Evolutionary conservation across 192 early-diverging fungal species (phyloP).

Genomic region (Funneliformis geosporum): DNA sequence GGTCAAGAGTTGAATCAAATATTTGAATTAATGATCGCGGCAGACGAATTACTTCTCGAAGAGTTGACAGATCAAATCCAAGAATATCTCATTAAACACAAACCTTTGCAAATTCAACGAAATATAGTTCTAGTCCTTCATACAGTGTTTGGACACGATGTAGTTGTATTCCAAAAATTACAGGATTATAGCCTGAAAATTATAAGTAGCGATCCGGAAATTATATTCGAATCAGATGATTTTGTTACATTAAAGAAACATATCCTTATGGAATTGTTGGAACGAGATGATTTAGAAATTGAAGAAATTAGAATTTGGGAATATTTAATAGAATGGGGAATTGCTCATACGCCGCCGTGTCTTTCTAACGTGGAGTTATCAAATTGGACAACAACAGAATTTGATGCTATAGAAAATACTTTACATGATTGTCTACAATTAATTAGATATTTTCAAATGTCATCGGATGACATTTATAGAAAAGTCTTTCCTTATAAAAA

Average conservation of each 20-base stretch:
- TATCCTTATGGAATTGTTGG: background rate
- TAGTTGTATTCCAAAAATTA: background rate
- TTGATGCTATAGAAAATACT: background rate
- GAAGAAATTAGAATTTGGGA: slow-evolving; percentile 20
- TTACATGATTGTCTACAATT: background rate
- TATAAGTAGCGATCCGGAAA: background rate
- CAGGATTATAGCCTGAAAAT: background rate
- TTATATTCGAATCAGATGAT: background rate
- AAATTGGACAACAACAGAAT: slow-evolving; percentile 7
- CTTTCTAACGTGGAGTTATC: background rate
- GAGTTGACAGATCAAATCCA: background rate
- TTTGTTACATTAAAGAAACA: slow-evolving; percentile 4
- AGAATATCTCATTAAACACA: background rate
- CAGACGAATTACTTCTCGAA: slow-evolving; percentile 12
- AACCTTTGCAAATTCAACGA: background rate
- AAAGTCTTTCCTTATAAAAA: slow-evolving; percentile 22
- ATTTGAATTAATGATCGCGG: slow-evolving; percentile 13
- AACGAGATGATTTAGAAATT: slow-evolving; percentile 12
- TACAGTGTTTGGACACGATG: background rate
- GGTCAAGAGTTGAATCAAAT: background rate
- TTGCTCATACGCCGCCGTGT: background rate
- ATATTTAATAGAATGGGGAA: slow-evolving; percentile 22
- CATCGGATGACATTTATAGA: slow-evolving; percentile 2
- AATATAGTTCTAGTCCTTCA: background rate
- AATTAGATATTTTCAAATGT: slow-evolving; percentile 9